phyloP scores from a whole-genome alignment of 495 filamentous ascomycete species.

The Margaritispora aquatica region DNA sequence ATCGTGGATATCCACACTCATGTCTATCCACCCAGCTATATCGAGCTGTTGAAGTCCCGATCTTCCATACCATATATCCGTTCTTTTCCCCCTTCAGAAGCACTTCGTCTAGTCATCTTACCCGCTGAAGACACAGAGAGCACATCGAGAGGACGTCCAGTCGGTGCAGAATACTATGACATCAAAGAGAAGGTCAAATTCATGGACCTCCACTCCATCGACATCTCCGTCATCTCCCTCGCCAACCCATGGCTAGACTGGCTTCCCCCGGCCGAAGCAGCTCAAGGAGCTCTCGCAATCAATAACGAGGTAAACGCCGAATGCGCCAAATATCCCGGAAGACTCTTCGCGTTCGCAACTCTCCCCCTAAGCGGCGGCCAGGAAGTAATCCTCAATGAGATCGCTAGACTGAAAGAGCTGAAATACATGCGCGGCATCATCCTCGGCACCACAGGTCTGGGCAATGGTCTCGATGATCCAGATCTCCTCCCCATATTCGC shows the following conservation, averaged over 20 bases:
- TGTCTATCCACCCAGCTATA: slow-evolving; percentile 82
- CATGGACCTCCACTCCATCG: slow-evolving; percentile 79
- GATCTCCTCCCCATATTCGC: slow-evolving; percentile 61
- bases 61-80: slow-evolving; percentile 75
- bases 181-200: slow-evolving; percentile 69
- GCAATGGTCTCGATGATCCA: slow-evolving; percentile 75
- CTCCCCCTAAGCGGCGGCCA: slow-evolving; percentile 68
- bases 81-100: slow-evolving; percentile 49
- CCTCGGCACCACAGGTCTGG: slow-evolving; percentile 80
- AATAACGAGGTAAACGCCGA: slow-evolving; percentile 72
- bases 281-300: slow-evolving; percentile 53
- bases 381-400: slow-evolving; percentile 55
- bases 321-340: slow-evolving; percentile 50
- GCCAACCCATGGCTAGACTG: slow-evolving; percentile 98
- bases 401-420: slow-evolving; percentile 52
- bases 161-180: slow-evolving; percentile 31
- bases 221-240: slow-evolving; percentile 78
- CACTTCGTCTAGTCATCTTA: slow-evolving; percentile 75
- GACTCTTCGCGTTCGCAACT: slow-evolving; percentile 75
- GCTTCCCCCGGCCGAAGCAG: slow-evolving; percentile 54
- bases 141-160: slow-evolving; percentile 35
- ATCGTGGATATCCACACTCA: slow-evolving; percentile 93
- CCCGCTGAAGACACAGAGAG: slow-evolving; percentile 55
- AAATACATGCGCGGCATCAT: slow-evolving; percentile 76
- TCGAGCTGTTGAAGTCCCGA: slow-evolving; percentile 72